Base-by-base conservation (phyloP, 2,329 filamentous ascomycete genomes). In the Botryosphaeria dothidea region DNA sequence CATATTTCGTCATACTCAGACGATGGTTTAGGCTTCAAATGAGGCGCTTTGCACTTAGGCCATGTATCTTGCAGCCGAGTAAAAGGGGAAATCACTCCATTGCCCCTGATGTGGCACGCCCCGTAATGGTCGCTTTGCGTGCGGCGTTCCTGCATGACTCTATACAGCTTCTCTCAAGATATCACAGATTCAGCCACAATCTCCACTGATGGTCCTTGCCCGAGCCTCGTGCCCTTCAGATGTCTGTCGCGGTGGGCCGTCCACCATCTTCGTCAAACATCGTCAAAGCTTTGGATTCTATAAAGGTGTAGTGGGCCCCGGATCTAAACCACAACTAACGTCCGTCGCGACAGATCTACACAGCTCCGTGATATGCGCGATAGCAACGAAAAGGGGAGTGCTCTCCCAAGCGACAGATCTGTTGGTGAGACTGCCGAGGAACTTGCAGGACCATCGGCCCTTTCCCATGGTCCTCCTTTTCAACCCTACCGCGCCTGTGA, bases 1-100 rank as follows among this genome's bases (percentile, higher is more conserved):
- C 21, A 13, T 27, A 60, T 60, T 60, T 34, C 56, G 41, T 60
- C 56, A 60, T 60, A 17, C 38, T 46, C n/a, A 34, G 25, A 25
- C 41, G 41, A 60, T 60, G 41, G 25, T 25, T 9, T 7, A 31
- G 38, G 41, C 41, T 46, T 34, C 41, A 17, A 34, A n/a, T 23
- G 56, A 60, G 19, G 27, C 56, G 19, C 27, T 31, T 21, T 23
- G 54, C 3, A 34, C 31, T 34, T 6, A 45, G 54, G 38, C 17
- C 36, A 45, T 29, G 29, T 34, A 34, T 23, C 41, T 46, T 34
- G 25, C n/a, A n/a, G 25, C 11, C 43, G 41, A 23, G 23, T 23
- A 46, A 60, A 60, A 34, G 56, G 56, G 56, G 38, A 11, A 23
- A 23, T 13, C 43, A 21, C 8, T 60, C 38, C 41, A 25, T 45